Evolutionary conservation across 2,329 filamentous ascomycete species (phyloP), one percentile per base, ranked within the genome.

Genomic region (Raffaelea arxii): DNA sequence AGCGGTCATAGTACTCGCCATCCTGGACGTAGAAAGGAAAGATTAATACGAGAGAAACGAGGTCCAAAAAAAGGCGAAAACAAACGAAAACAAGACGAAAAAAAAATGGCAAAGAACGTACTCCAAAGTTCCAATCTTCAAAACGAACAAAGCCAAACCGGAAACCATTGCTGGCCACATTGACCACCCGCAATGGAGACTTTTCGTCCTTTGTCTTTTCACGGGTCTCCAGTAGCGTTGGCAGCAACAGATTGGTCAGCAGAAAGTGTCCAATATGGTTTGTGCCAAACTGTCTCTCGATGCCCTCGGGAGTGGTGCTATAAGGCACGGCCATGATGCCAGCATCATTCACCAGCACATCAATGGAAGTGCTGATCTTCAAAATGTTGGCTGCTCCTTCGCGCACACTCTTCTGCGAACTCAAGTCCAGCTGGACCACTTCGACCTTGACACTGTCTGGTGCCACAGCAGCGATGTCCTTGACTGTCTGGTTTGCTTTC

Each of bases 221-320:
- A 36, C 1, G 12, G 4, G 25, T 36, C 25, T 14, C 58, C 30
- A 64, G 52, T 2, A 74, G 49, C 22, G 66, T 65, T 0, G 67
- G 64, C 41, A 70, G 53, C 10, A 75, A 62, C 23, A 74, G 58
- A 50, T 71, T 70, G 1, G 71, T 69, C 27, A 75, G 60, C 5
- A 73, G 54, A 51, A 74, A 74, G 41, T 73, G 69, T 0, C 70
- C 67, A 9, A 76, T 53, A 51, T 76, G 67, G 54, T 75, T 75
- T 12, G 66, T 64, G 6, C 66, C 70, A 2, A 73, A 65, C 47
- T 70, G 67, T 46, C 56, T 54, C 56, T 71, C 69, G 41, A 66
- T 59, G 1, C 69, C 69, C 4, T 71, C 67, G 4, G 57, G 51
- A 9, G 59, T 64, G n/a, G 62, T 50, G 3, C 55, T 58, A 36